These are phyloP conservation scores for Hyaloscypha hepaticicola DNA, from an alignment of 495 filamentous ascomycete genomes.

Conservation along the genomic window DNA sequence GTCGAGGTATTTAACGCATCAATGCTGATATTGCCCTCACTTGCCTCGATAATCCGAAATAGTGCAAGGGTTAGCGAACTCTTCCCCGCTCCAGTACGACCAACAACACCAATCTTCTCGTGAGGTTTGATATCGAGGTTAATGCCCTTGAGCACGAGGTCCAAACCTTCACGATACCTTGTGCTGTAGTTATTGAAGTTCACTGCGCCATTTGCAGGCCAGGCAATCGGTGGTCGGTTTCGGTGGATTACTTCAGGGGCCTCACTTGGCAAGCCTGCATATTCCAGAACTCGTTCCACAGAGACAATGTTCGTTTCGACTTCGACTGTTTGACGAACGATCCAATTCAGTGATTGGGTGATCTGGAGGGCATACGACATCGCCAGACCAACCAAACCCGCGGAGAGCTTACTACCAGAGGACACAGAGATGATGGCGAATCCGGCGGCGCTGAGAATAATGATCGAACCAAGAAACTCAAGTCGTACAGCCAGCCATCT, in stretches of 20 bases:
- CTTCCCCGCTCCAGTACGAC: conserved; percentile 94
- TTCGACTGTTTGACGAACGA: conserved; percentile 97
- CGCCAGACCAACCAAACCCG: conserved; percentile 85
- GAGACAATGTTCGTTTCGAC: conserved; percentile 99
- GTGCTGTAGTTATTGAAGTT: conserved; percentile 93
- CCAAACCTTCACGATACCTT: conserved; percentile 82
- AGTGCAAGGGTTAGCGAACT: conserved; percentile 90
- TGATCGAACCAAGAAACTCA: conserved; percentile 93
- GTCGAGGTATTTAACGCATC: conserved; percentile 85
- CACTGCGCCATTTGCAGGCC: conserved; percentile 89
- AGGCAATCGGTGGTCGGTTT: conserved; percentile 81
- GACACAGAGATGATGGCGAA: conserved; percentile 82
- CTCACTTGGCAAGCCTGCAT: conserved; percentile 89
- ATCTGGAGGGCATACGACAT: conserved; percentile 98
- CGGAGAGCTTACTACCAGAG: conserved; percentile 61
- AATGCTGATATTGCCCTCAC: conserved; percentile 78
- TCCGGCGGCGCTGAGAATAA: conserved; percentile 84
- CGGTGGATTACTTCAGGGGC: conserved; percentile 92
- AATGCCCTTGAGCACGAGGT: conserved; percentile 90
- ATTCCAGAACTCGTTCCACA: conserved; percentile 96
- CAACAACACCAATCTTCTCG: conserved; percentile 98
- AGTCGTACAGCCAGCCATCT: conserved; percentile 93
- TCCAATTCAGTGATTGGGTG: conserved; percentile 98
- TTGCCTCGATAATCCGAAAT: conserved; percentile 93
- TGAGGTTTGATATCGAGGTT: conserved; percentile 88